A percentile compares a stretch with the other conserved stretches of the same genome.
phyloP scores from a whole-genome alignment of 306 rosid species.

The Prosopis cineraria region DNA sequence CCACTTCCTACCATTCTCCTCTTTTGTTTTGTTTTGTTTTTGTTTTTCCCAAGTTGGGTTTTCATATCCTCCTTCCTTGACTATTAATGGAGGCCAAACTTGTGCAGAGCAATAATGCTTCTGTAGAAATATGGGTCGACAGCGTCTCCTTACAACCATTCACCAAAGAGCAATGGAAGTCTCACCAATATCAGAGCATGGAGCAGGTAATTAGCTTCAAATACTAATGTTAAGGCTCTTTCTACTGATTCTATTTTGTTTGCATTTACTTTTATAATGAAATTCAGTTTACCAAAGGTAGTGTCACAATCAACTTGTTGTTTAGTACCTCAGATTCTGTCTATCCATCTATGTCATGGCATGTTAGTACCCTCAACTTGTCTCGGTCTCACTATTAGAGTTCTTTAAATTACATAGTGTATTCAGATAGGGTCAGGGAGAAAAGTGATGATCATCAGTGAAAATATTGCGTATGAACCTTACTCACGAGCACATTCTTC shows the following conservation, averaged over 20 bases:
- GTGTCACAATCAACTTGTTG: neutral
- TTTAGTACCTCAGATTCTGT: neutral
- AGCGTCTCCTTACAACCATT: constrained; percentile 67
- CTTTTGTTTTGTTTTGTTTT: no score
- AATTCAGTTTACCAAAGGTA: neutral
- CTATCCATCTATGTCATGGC: neutral
- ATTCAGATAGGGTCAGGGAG: neutral
- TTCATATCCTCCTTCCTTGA: neutral
- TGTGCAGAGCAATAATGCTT: constrained; percentile 52
- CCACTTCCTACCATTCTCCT: neutral
- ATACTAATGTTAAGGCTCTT: neutral
- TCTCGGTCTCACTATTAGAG: neutral
- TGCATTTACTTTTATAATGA: neutral
- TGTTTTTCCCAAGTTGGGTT: neutral
- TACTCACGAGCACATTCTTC: no score
- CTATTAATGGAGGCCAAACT: neutral
- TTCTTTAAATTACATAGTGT: neutral
- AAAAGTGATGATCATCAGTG: neutral
- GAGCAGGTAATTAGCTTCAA: constrained; percentile 50
- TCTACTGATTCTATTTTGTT: neutral
- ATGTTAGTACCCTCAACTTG: neutral
- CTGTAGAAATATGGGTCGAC: constrained; percentile 61
- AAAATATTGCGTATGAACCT: no score
- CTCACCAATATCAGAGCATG: constrained; percentile 60
- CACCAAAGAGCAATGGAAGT: constrained; percentile 67